Evolutionary conservation across 768 basidiomycete genomes (phyloP), one percentile per base, ranked within the genome.

Genomic region (Rubroboletus satanas): DNA sequence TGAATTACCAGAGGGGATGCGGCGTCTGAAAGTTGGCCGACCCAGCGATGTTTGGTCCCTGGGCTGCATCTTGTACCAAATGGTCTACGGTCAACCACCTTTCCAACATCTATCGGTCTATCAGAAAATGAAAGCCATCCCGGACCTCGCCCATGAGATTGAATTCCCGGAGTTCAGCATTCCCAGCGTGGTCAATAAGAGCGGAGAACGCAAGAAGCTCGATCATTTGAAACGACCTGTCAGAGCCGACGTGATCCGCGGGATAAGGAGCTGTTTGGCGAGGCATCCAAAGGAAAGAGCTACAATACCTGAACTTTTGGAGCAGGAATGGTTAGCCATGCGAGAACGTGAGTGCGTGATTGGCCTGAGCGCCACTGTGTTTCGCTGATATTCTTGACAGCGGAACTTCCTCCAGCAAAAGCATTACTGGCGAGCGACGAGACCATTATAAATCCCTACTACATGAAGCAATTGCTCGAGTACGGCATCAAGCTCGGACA

Each of bases 1-100:
- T 51, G 91, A 94, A 66, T 74, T 90, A 21, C 86, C 86, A 5
- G 91, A 90, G 53, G 92, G 88, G 41, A 90, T 86, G 85, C 82
- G 89, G 12, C 82, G 92, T 26, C 82, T 96, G 54, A 97, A 96
- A 77, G 93, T 98, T 49, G 97, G 96, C 4, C 88, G 95, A 23
- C 85, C 94, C 0, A 93, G 90, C 50, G 96, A 99, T 69, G 92
- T 99, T 39, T 99, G 96, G 96, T 97, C 94, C 3, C 77, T 99
- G 2, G 96, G 96, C 2, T 96, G 93, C 71, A 99, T 99, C 66
- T 78, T 98, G 32, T 98, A 99, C 73, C 96, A 99, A 67, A 98
- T 99, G 93, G 82, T 98, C 11, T 98, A 98, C 65, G 93, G 96
- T 17, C 83, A 84, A 18, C 89, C 93, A 1, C 96, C 96, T 2